Evolutionary conservation across 768 basidiomycete genomes (phyloP).

Genomic region (Boletus rex-veris): DNA sequence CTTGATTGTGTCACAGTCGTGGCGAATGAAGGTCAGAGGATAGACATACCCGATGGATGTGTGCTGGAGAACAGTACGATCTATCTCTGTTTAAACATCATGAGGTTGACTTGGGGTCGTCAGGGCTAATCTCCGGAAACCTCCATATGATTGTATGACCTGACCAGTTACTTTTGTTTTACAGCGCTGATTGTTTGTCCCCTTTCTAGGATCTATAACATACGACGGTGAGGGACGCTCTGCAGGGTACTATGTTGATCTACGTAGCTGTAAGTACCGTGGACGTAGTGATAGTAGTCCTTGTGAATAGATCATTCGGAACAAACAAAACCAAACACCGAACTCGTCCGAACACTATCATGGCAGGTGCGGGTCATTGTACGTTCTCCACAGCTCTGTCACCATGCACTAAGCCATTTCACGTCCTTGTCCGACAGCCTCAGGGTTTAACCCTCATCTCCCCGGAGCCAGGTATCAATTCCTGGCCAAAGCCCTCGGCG

Average conservation of each 20-base stretch:
- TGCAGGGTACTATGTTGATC: too few species aligned
- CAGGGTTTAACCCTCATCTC: slow-evolving; percentile 88
- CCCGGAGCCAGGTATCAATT: slow-evolving; percentile 74
- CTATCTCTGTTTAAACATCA: not conserved
- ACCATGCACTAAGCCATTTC: slow-evolving; percentile 3
- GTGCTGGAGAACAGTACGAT: slow-evolving; percentile 63
- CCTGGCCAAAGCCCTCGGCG: slow-evolving; percentile 82
- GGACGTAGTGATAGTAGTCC: too few species aligned
- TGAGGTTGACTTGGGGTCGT: not conserved
- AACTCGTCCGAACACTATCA: slow-evolving; percentile 24
- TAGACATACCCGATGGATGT: slow-evolving; percentile 74
- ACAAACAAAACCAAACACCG: slow-evolving; percentile 27
- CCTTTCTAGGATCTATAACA: slow-evolving; percentile 6
- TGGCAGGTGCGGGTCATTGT: slow-evolving; percentile 34
- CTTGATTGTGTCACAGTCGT: slow-evolving; percentile 41
- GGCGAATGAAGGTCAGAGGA: slow-evolving; percentile 67
- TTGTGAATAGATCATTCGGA: not conserved
- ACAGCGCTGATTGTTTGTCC: not conserved
- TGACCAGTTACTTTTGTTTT: not conserved
- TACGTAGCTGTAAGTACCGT: too few species aligned
- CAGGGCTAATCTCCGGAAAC: slow-evolving; percentile 77
- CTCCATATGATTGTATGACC: slow-evolving; percentile 61
- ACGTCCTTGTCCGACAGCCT: slow-evolving; percentile 34
- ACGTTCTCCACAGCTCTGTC: not conserved
- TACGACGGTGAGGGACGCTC: too few species aligned